phyloP scores from a whole-genome alignment of 495 filamentous ascomycete species.

The Haplographium delicatum region DNA sequence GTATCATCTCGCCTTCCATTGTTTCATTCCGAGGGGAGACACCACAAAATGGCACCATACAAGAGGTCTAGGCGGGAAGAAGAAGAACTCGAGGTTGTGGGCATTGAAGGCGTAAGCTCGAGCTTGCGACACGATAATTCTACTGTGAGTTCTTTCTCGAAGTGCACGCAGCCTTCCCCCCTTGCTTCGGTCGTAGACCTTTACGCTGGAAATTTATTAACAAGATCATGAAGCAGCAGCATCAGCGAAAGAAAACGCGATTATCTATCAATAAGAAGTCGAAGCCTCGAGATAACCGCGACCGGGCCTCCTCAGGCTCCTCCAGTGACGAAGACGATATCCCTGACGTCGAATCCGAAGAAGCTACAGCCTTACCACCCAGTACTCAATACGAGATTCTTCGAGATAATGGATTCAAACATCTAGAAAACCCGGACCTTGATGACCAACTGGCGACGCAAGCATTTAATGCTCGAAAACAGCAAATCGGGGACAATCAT shows the following conservation, averaged over 20 bases:
- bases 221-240: no score
- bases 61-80: conserved; percentile 27
- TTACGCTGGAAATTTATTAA: no score
- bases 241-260: conserved; percentile 42
- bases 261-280: conserved; percentile 28
- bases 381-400: conserved; percentile 45
- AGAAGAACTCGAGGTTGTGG: conserved; percentile 44
- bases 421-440: conserved; percentile 48
- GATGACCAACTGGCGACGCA: conserved; percentile 70
- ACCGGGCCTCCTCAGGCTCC: conserved; percentile 17
- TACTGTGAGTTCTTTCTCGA: conserved; percentile 34
- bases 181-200: background rate
- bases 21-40: no score
- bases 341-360: background rate
- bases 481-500: conserved; percentile 55
- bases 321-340: conserved; percentile 12
- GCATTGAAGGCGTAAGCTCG: conserved; percentile 39
- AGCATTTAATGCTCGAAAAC: conserved; percentile 55
- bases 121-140: conserved; percentile 32
- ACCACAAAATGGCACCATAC: conserved; percentile 21
- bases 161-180: background rate
- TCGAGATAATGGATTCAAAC: conserved; percentile 46
- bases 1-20: no score
- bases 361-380: background rate
- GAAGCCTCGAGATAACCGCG: conserved; percentile 22